Base-by-base conservation (phyloP, 176 grass and related monocot genomes). In the Cocos nucifera region DNA sequence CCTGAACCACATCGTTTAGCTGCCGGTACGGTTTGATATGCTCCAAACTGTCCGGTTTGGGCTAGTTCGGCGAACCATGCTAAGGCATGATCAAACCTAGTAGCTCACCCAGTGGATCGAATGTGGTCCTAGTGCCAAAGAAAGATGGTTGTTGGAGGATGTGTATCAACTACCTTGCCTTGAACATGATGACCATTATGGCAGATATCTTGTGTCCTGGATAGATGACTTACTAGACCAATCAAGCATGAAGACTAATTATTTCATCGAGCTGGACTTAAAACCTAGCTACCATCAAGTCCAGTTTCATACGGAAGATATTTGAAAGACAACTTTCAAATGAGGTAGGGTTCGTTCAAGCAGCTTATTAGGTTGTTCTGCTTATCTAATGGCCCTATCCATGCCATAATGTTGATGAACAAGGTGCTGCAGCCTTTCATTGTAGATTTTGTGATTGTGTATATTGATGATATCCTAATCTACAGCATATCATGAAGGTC, bases 231-330 rank as follows among this genome's bases (percentile, higher is more conserved):
- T 44, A 9, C 9, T 12, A 9, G 35, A 44, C 35, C 35, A 44
- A 2, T 44, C 9, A 44, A 44, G 35, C 35, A 59, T 53, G 57
- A 58, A 17, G 5, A 27, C 26, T 39, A 22, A 5, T 3, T 63
- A 53, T 48, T 73, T 73, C 23, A 73, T 57, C 0, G 54, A 73
- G 24, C 17, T 63, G 10, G 70, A 73, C 30, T 54, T 35, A 17
- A 73, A 73, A 51, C 56, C 23, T 6, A 29, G 70, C 15, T 73
- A 64, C 51, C 70, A 64, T 22, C 23, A 73, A 35, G 70, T 53
- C 22, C 17, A 3, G 26, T 20, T 73, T 32, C 44, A 3, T 30
- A 21, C 64, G 24, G 59, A 73, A 0, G 59, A 64, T 39, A 49
- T 12, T 44, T 63, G 70, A 19, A 73, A 73, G 51, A 73, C 27